Percentiles rank a stretch among this genome's conserved stretches.
Evolutionary conservation across 164 flowering plant species (phyloP).

Genomic region (Annona cherimola): DNA sequence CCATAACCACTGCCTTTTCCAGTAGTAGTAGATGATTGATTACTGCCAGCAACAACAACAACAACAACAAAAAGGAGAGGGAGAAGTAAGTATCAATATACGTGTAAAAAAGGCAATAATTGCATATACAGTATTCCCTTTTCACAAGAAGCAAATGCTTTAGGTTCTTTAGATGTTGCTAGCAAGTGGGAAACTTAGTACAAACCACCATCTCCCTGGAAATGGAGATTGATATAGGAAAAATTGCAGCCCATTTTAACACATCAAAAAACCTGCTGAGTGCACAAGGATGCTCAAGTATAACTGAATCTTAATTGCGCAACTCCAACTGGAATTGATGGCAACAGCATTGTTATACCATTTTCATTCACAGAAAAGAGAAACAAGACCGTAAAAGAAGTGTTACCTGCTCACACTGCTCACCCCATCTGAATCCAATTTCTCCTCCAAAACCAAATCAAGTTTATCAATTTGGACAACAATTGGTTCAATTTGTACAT

Average conservation of each 20-base stretch:
- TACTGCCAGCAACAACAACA: slow-evolving; percentile 33
- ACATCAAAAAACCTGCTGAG: background rate
- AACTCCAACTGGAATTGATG: background rate
- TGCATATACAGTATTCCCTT: background rate
- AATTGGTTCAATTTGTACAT: slow-evolving; percentile 89
- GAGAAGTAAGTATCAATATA: background rate
- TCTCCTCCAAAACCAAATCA: slow-evolving; percentile 90
- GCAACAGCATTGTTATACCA: background rate
- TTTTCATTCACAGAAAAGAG: background rate
- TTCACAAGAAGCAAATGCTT: background rate
- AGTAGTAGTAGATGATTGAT: slow-evolving; percentile 47
- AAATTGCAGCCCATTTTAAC: background rate
- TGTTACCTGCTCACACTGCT: slow-evolving; percentile 48
- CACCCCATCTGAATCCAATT: slow-evolving; percentile 42
- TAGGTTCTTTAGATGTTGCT: background rate
- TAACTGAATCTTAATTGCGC: background rate
- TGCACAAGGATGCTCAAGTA: background rate
- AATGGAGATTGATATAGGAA: background rate
- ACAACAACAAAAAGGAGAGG: too few relatives aligned
- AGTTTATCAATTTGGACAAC: slow-evolving; percentile 84
- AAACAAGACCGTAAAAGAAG: background rate
- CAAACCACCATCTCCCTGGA: background rate
- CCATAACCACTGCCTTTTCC: slow-evolving; percentile 87
- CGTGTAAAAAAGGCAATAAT: background rate
- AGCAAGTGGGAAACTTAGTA: background rate